Base-by-base conservation (phyloP, 2,329 filamentous ascomycete genomes). In the Didymellaceae sp. region DNA sequence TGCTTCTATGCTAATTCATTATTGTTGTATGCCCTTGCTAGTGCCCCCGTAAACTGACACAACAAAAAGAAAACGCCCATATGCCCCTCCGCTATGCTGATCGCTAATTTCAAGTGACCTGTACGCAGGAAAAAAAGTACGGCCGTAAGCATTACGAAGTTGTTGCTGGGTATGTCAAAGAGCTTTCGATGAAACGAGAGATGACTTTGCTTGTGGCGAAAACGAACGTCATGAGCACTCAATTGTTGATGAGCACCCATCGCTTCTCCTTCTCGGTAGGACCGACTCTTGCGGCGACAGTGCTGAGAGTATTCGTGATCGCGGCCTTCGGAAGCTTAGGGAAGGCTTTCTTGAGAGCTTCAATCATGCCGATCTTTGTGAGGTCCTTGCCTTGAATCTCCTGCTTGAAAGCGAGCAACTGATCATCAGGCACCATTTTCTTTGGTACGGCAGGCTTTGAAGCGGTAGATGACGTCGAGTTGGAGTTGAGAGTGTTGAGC, bases 341-440 rank as follows among this genome's bases (percentile, higher is more conserved):
- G 59, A 93, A 91, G 77, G 84, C 80, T 66, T 88, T 86, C 72
- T 91, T 90, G 53, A 95, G 72, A 5, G 88, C 80, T 70, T 93
- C 90, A 7, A 90, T 79, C 60, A 94, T 75, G 6, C 88, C 90
- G 1, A 86, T 73, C 74, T 94, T 94, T 30, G 84, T 89, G 39
- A 91, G 77, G 73, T 88, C 82, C 55, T 84, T 88, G 14, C 86
- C 88, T 40, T 86, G 74, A n/a, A 95, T 80, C 1, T 84, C 84
- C 22, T 80, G 75, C 70, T 87, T 91, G 72, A 95, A 90, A 9
- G 86, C 82, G 1, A 78, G 76, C 24, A 91, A 70, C 32, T 86
- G 77, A 8, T 88, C 84, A 1, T 77, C 72, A 3, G 84, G 81
- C 14, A 91, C 79, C 21, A 78, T 71, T 17, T 72, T 72, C 55